Conservation (phyloP, 2,329 filamentous ascomycete species). For the Hymenoscyphus scutula region DNA sequence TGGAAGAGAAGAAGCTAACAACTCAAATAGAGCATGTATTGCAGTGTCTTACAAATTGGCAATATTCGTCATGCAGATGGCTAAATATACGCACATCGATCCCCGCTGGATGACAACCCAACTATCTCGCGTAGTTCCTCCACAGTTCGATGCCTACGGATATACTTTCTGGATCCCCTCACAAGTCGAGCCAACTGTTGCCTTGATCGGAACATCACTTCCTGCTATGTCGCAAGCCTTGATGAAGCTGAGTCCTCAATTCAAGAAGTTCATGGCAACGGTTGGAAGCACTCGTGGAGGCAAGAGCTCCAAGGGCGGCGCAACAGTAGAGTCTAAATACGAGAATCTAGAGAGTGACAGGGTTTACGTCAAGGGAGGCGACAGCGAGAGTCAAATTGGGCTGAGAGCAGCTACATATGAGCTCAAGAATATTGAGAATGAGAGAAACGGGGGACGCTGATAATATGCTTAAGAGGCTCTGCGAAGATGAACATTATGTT, state of each 20-base stretch:
- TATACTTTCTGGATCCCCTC: slow-evolving; percentile 9
- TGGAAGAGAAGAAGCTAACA: not conserved
- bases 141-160: slow-evolving; percentile 7
- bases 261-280: slow-evolving; percentile 6
- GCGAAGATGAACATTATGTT: not conserved
- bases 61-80: slow-evolving; percentile 5
- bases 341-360: not conserved
- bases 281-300: not conserved
- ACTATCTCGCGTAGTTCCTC: not conserved
- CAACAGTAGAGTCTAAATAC: slow-evolving; percentile 1
- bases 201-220: slow-evolving; percentile 7
- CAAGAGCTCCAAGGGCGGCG: not conserved
- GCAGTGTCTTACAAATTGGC: slow-evolving; percentile 5
- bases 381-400: not conserved
- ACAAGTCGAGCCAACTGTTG: slow-evolving; percentile 8
- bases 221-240: slow-evolving; percentile 5
- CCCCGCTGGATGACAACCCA: slow-evolving; percentile 4
- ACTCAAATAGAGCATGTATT: slow-evolving; percentile 3
- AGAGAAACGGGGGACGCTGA: not conserved
- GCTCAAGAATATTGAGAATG: not conserved
- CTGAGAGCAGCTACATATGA: not conserved
- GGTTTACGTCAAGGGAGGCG: not conserved
- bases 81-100: slow-evolving; percentile 4
- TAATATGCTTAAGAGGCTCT: not conserved
- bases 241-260: not conserved